phyloP scores from a whole-genome alignment of 2,329 filamentous ascomycete species.

The Colletotrichum sp. region DNA sequence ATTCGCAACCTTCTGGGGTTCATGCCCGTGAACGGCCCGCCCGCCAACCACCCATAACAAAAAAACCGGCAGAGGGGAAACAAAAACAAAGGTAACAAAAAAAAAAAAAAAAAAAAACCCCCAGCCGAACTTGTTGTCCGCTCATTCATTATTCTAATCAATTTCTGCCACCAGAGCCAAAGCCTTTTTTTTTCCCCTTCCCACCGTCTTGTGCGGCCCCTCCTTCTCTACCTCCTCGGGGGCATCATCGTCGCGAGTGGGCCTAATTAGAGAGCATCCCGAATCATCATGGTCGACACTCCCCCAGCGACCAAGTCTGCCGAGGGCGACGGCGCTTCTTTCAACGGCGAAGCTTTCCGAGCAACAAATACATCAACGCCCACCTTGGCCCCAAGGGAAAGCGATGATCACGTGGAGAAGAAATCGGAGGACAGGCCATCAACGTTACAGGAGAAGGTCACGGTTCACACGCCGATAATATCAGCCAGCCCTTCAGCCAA shows the following conservation, averaged over 20 bases:
- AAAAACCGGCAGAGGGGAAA: neutral
- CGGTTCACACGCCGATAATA: neutral
- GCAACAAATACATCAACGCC: slow-evolving; percentile 13
- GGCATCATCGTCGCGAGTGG: neutral
- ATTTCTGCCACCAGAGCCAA: neutral
- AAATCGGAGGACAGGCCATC: neutral
- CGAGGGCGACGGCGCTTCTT: neutral
- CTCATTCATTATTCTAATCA: neutral
- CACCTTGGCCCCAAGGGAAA: slow-evolving; percentile 10
- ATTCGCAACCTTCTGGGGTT: no score
- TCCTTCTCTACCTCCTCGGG: neutral
- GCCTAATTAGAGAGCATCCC: neutral
- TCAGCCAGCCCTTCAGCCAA: slow-evolving; percentile 1
- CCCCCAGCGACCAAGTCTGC: neutral
- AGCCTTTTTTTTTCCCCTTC: no score
- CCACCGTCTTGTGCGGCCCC: neutral
- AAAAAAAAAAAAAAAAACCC: neutral
- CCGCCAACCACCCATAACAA: no score
- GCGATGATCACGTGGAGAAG: slow-evolving; percentile 1
- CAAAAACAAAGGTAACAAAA: neutral
- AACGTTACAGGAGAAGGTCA: neutral
- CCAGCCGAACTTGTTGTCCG: slow-evolving; percentile 5
- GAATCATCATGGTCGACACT: neutral
- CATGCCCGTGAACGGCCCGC: no score
- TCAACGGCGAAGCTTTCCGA: neutral